Base-by-base conservation (phyloP, 2,329 filamentous ascomycete genomes). In the Sporothrix schenckii region DNA sequence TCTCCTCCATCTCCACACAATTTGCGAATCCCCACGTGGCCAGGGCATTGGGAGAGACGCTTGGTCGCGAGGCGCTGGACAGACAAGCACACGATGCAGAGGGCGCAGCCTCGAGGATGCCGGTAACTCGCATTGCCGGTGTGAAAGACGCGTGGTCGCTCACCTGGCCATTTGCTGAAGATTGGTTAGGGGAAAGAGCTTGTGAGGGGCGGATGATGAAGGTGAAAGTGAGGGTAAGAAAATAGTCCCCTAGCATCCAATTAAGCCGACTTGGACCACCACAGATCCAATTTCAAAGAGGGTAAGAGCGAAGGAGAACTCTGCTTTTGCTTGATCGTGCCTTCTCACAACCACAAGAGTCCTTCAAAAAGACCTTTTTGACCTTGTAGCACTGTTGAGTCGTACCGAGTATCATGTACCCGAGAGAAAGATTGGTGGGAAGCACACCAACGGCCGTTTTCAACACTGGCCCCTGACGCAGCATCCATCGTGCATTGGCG, bases 1-100 rank as follows among this genome's bases (percentile, higher is more conserved):
- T 16, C 56, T 61, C 53, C 30, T 50, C 4, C 10, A 44, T 61
- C 39, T 61, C 54, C 54, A 56, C 53, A 39, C 11, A 11, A 61
- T 65, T 34, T 3, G 3, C 44, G 41, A n/a, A 16, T 39, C 41
- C 52, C 66, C 66, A 68, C 66, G 66, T 68, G 53, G 66, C 39
- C 39, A 13, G 60, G 66, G 66, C 6, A 68, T 68, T 58, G 66
- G 66, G 49, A 34, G 39, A 27, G 41, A 56, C 27, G 34, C 66
- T 49, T 34, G 58, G 11, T 21, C 39, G 19, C 49, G 53, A 30
- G 52, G 30, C 4, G 52, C 52, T 21, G 34, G 24, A 16, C 52
- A n/a, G 10, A 14, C 41, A 47, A 47, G 14, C 10, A 16, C 11
- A 47, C 41, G 41, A 47, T 10, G 41, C 41, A 47, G n/a, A 21